Evolutionary conservation across 208 protist species (phyloP).

Genomic region (Phytomonas sp.): DNA sequence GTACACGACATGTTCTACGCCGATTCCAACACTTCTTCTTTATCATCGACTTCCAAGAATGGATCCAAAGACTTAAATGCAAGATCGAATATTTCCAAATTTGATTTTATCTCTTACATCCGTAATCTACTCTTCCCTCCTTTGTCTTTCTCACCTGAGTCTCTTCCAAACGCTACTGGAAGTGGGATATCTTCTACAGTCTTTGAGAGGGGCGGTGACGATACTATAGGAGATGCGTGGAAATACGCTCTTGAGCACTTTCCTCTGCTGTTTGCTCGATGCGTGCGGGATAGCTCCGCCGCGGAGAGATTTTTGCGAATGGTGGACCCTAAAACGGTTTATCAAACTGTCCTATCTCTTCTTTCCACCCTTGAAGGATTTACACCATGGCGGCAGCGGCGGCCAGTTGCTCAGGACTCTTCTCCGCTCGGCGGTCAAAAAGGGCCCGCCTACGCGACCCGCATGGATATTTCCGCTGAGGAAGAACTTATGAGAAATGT

Average conservation of each 20-base stretch:
- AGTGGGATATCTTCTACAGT: no score
- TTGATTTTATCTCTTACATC: no score
- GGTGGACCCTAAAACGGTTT: slow-evolving; percentile 18
- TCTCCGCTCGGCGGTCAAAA: neutral
- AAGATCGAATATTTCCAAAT: no score
- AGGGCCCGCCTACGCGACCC: neutral
- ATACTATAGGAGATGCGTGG: neutral
- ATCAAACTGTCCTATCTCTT: slow-evolving; percentile 15
- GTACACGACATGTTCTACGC: neutral
- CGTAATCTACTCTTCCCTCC: no score
- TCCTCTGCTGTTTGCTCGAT: slow-evolving; percentile 39
- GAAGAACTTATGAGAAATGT: neutral
- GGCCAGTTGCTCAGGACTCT: neutral
- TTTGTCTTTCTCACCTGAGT: no score
- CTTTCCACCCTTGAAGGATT: slow-evolving; percentile 11
- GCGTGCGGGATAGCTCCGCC: slow-evolving; percentile 31
- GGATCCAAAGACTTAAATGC: no score
- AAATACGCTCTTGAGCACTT: neutral
- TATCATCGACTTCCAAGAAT: no score
- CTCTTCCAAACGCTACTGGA: no score
- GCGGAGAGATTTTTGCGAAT: slow-evolving; percentile 39
- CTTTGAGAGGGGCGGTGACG: no score
- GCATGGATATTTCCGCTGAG: no score
- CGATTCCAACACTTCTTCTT: no score
- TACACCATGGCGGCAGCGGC: neutral